Base-by-base conservation (phyloP, 1,284 basidiomycete species). In the Rhodotorula sp. region DNA sequence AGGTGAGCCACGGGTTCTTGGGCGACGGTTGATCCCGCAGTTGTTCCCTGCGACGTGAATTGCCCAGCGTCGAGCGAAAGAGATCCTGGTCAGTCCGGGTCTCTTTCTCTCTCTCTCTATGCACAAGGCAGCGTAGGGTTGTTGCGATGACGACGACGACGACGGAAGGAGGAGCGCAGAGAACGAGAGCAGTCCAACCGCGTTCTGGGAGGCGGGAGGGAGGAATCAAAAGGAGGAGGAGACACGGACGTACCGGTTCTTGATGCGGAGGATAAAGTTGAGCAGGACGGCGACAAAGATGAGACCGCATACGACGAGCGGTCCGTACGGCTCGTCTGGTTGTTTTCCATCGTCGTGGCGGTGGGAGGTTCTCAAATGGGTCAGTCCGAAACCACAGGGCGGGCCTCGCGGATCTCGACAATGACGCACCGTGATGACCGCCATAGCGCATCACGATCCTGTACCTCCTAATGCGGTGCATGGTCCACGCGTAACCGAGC, bases 361-460 rank as follows among this genome's bases (percentile, higher is more conserved):
- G 34, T 34, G 34, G n/a, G n/a, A n/a, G n/a, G n/a, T n/a, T n/a
- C n/a, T n/a, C n/a, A n/a, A n/a, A n/a, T n/a, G n/a, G n/a, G n/a
- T n/a, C 21, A 55, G 54, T n/a, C n/a, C 7, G n/a, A n/a, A n/a
- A n/a, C n/a, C n/a, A n/a, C n/a, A 55, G 14, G 8, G n/a, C 26
- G 28, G 43, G 21, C 19, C n/a, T 47, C 26, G 4, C 45, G 21
- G 16, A n/a, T n/a, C n/a, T n/a, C n/a, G n/a, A n/a, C n/a, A 34
- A 34, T n/a, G 7, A 50, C 86, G 56, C 70, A 94, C 93, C 93
- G 79, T 97, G 97, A 78, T 90, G 88, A 4, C 92, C 92, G n/a
- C 93, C 89, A 82, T 95, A 91, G 64, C 93, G 86, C 72, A 89
- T 88, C 45, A 91, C 90, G 77, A 99, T 98, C 86, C 94, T 89